Evolutionary conservation across 345 rosid genomes (phyloP).

Genomic region (Garcia nutans): DNA sequence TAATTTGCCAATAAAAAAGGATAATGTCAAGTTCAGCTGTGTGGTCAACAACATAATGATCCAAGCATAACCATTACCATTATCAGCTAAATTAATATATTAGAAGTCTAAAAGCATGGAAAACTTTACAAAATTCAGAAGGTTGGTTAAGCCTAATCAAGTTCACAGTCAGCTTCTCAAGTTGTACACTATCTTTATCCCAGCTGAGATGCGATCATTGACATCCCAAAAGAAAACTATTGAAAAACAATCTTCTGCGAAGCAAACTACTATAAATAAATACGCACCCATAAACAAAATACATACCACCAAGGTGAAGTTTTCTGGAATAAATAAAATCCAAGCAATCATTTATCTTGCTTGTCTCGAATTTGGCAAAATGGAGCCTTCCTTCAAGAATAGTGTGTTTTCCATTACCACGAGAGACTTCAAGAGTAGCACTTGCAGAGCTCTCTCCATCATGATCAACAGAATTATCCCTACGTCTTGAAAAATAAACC

Average conservation of each 20-base stretch:
- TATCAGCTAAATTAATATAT: background rate
- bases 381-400: constrained; percentile 61
- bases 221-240: background rate
- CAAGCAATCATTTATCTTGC: constrained; percentile 76
- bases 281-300: background rate
- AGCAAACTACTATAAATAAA: background rate
- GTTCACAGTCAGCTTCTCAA: constrained; percentile 9
- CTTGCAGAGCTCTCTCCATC: constrained; percentile 32
- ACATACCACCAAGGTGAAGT: constrained; percentile 56
- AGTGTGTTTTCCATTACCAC: constrained; percentile 24
- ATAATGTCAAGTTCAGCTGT: background rate
- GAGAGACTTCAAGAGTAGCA: constrained; percentile 26
- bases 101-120: background rate
- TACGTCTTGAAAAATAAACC: constrained; percentile 61
- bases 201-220: background rate
- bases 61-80: background rate
- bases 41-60: background rate
- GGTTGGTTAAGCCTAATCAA: constrained; percentile 14
- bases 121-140: background rate
- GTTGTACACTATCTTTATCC: background rate
- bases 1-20: background rate
- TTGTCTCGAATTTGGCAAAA: constrained; percentile 83
- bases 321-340: constrained; percentile 63
- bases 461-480: constrained; percentile 25
- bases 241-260: background rate